Evolutionary conservation across 176 grass and related monocot species (phyloP).

Genomic region (Rhynchospora breviuscula): DNA sequence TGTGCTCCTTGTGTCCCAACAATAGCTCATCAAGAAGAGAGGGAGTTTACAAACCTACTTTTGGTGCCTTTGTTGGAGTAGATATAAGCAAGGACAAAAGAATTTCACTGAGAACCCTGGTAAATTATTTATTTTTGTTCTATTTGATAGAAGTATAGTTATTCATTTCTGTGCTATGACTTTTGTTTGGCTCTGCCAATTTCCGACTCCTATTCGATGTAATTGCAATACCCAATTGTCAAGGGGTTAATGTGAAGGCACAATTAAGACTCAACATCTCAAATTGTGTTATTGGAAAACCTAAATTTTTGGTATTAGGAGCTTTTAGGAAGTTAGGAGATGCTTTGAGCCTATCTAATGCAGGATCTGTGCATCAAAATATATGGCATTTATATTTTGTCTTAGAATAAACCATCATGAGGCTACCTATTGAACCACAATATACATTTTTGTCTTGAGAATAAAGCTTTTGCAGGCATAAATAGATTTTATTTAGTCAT

Average conservation of each 20-base stretch:
- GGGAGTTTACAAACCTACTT: constrained; percentile 33
- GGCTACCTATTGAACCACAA: neutral
- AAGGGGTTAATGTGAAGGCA: neutral
- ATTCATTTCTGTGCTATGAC: neutral
- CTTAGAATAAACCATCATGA: neutral
- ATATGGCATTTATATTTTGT: neutral
- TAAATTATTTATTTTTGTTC: constrained; percentile 12
- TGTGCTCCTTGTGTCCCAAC: neutral
- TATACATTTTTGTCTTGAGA: neutral
- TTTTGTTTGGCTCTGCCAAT: neutral
- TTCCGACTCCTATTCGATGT: neutral
- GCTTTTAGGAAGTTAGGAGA: neutral
- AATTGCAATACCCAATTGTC: neutral
- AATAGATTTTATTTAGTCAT: neutral
- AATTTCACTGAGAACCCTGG: constrained; percentile 65
- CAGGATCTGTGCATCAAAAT: neutral
- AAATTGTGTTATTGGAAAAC: neutral
- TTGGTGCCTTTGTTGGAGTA: constrained; percentile 48
- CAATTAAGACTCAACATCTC: neutral
- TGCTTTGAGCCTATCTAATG: neutral
- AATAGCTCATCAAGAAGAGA: constrained; percentile 41
- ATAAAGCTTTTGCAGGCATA: neutral
- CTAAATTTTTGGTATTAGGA: neutral
- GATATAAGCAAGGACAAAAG: constrained; percentile 44
- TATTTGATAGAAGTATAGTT: neutral